Percentiles rank a stretch among this genome's conserved stretches.
Conservation (phyloP, 2,329 filamentous ascomycete genomes). For the Fusarium sp. region DNA sequence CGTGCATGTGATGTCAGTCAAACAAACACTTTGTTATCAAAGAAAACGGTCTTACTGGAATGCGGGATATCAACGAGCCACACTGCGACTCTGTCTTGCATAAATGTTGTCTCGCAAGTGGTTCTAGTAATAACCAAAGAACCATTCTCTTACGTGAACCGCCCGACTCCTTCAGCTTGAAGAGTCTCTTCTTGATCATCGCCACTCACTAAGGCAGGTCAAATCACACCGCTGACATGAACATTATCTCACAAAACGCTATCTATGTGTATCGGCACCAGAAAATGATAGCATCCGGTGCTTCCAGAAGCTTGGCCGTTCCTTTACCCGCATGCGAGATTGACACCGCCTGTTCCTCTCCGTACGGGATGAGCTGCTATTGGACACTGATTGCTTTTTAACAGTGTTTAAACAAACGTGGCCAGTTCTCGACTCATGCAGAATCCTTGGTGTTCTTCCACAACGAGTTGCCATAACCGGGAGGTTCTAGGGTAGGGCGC, state of each 20-base stretch:
- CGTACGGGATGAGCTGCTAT: background rate
- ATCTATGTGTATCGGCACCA: background rate
- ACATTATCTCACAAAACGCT: background rate
- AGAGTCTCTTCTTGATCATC: background rate
- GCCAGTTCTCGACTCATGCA: background rate
- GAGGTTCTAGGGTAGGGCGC: background rate
- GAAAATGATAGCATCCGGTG: background rate
- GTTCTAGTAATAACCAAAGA: background rate
- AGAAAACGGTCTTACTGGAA: slow-evolving; percentile 1
- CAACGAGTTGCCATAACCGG: background rate
- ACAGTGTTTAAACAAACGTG: slow-evolving; percentile 1
- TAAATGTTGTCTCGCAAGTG: background rate
- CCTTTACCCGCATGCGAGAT: background rate
- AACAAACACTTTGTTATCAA: background rate
- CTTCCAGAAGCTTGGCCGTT: background rate
- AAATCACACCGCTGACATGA: background rate
- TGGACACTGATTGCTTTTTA: background rate
- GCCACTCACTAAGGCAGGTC: background rate
- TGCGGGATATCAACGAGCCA: slow-evolving; percentile 9
- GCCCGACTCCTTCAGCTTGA: background rate
- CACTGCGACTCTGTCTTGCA: slow-evolving; percentile 2
- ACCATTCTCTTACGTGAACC: background rate
- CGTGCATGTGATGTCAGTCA: background rate
- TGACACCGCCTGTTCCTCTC: background rate
- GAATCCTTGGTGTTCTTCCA: background rate